phyloP scores from a whole-genome alignment of 768 basidiomycete genomes.

The Suillus bovinus region DNA sequence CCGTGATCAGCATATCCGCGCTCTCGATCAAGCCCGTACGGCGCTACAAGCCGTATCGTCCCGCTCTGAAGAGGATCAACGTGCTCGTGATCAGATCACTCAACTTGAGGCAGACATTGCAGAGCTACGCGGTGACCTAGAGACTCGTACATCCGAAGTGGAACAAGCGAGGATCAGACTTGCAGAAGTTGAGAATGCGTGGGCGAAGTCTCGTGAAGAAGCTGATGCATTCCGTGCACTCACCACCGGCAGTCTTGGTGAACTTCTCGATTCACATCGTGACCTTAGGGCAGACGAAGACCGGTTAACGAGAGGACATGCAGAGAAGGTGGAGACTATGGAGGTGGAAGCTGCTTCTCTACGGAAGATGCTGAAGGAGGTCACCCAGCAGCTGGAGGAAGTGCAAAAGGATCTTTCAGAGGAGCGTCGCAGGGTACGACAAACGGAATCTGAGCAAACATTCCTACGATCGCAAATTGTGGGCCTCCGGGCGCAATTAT shows the following conservation, averaged over 20 bases:
- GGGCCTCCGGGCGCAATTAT: constrained; percentile 72
- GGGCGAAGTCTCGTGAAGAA: constrained; percentile 91
- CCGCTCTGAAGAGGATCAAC: constrained; percentile 76
- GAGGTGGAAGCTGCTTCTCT: constrained; percentile 77
- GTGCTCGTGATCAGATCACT: constrained; percentile 65
- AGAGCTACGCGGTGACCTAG: constrained; percentile 80
- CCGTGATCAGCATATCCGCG: constrained; percentile 82
- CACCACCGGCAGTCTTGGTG: constrained; percentile 83
- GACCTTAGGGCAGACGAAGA: constrained; percentile 86
- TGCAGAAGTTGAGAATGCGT: constrained; percentile 83
- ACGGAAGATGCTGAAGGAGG: constrained; percentile 78
- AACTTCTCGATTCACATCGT: constrained; percentile 85
- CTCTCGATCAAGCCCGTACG: constrained; percentile 80
- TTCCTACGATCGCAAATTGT: constrained; percentile 71
- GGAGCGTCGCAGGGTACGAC: constrained; percentile 64
- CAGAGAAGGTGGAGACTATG: constrained; percentile 79
- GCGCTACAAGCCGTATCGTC: constrained; percentile 76
- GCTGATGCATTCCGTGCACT: constrained; percentile 86
- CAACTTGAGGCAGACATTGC: constrained; percentile 76
- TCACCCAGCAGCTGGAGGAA: constrained; percentile 69
- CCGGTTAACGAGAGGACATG: constrained; percentile 68
- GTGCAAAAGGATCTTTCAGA: constrained; percentile 62
- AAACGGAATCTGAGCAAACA: constrained; percentile 64
- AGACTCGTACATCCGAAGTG: constrained; percentile 70
- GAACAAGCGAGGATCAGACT: constrained; percentile 67